These are phyloP conservation scores for Fusarium humuli DNA, from an alignment of 2,329 filamentous ascomycete species.

Conservation along the genomic window DNA sequence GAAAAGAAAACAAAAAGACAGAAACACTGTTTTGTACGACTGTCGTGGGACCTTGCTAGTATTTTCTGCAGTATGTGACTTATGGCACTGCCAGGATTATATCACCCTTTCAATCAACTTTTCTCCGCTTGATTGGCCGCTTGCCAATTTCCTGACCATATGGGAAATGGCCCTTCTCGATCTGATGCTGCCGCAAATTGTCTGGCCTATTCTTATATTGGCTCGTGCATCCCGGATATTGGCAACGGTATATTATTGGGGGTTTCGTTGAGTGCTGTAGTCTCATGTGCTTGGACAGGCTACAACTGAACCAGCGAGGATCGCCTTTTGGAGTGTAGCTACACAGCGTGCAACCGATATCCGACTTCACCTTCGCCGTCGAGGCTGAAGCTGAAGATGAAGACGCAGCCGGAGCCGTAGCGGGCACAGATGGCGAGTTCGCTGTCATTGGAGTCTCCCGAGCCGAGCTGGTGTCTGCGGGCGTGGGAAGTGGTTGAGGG, in stretches of 20 bases:
- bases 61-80: neutral
- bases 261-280: slow-evolving; percentile 63
- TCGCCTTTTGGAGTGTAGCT: slow-evolving; percentile 67
- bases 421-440: slow-evolving; percentile 43
- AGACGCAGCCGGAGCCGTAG: slow-evolving; percentile 7
- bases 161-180: slow-evolving; percentile 67
- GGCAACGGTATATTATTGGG: slow-evolving; percentile 64
- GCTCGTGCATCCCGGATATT: slow-evolving; percentile 65
- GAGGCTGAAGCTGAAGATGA: slow-evolving; percentile 25
- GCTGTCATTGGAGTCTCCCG: slow-evolving; percentile 40
- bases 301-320: slow-evolving; percentile 69
- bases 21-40: neutral
- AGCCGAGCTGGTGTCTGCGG: slow-evolving; percentile 36
- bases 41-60: neutral
- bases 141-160: slow-evolving; percentile 53
- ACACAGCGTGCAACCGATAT: slow-evolving; percentile 63
- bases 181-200: slow-evolving; percentile 67
- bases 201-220: slow-evolving; percentile 67
- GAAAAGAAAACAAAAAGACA: neutral
- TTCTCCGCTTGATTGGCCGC: slow-evolving; percentile 62
- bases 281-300: slow-evolving; percentile 69
- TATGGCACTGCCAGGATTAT: neutral
- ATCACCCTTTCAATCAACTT: slow-evolving; percentile 44
- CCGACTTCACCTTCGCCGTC: slow-evolving; percentile 56
- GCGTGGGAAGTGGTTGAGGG: slow-evolving; percentile 39